phyloP scores from a whole-genome alignment of 2,329 filamentous ascomycete genomes.

The Sphaerostilbella broomeana region DNA sequence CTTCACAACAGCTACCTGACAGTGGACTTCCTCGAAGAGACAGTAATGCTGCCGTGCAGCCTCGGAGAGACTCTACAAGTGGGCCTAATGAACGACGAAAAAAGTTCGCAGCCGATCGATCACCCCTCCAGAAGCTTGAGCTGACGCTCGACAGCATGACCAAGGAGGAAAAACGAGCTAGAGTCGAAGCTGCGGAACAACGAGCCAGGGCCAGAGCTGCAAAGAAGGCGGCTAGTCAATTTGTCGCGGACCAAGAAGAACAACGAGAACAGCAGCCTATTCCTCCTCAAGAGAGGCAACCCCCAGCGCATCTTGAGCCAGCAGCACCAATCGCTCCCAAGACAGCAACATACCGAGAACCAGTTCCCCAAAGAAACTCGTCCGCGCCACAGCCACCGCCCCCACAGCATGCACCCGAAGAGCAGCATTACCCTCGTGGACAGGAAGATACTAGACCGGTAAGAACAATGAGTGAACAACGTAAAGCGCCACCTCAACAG shows the following conservation, averaged over 20 bases:
- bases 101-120: constrained; percentile 72
- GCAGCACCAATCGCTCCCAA: constrained; percentile 2
- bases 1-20: constrained; percentile 14
- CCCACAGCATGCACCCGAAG: constrained; percentile 17
- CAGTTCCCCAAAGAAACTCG: constrained; percentile 12
- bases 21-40: constrained; percentile 20
- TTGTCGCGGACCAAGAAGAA: constrained; percentile 16
- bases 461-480: neutral
- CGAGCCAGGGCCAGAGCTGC: constrained; percentile 57
- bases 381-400: constrained; percentile 19
- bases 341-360: constrained; percentile 10
- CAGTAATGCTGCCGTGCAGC: constrained; percentile 21
- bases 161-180: constrained; percentile 88
- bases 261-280: constrained; percentile 20
- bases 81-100: constrained; percentile 40
- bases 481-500: constrained; percentile 12
- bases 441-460: constrained; percentile 1
- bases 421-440: constrained; percentile 16
- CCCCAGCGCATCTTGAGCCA: constrained; percentile 1
- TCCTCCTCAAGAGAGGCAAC: constrained; percentile 4
- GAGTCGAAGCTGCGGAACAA: constrained; percentile 75
- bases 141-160: constrained; percentile 85
- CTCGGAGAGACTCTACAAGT: constrained; percentile 33
- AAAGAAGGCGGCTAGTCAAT: constrained; percentile 25
- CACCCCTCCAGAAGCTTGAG: constrained; percentile 89